Conservation (phyloP, 2,329 filamentous ascomycete genomes). For the Ophiostoma sp. region DNA sequence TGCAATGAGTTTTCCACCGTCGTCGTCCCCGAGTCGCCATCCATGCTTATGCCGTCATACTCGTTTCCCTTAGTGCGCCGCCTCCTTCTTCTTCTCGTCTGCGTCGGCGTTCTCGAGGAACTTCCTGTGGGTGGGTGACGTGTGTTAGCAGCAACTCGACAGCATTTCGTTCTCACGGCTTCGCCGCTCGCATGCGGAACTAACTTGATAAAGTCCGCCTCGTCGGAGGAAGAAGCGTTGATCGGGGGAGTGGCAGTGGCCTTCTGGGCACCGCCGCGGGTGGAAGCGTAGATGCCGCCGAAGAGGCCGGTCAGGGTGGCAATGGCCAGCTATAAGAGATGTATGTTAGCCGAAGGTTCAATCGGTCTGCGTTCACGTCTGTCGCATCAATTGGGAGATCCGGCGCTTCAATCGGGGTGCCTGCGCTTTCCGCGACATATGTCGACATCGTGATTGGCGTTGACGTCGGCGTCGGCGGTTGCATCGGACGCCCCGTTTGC, state of each 20-base stretch:
- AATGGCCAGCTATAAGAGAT: constrained; percentile 53
- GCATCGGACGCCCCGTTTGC: neutral
- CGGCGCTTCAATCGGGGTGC: neutral
- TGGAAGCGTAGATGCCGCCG: constrained; percentile 48
- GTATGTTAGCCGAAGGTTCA: neutral
- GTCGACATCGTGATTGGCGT: neutral
- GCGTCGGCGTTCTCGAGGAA: constrained; percentile 48
- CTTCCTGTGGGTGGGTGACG: constrained; percentile 40
- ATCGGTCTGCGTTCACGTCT: neutral
- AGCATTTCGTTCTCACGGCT: neutral
- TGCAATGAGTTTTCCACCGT: neutral
- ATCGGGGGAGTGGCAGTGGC: constrained; percentile 54
- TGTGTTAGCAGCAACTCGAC: constrained; percentile 21
- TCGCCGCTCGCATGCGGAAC: constrained; percentile 30
- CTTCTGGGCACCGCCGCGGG: constrained; percentile 47
- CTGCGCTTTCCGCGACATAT: too few relatives aligned
- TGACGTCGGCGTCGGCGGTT: neutral
- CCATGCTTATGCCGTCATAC: neutral
- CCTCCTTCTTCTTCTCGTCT: constrained; percentile 42
- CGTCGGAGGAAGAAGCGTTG: constrained; percentile 62
- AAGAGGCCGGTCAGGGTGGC: constrained; percentile 55
- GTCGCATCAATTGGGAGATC: neutral
- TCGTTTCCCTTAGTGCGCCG: constrained; percentile 25
- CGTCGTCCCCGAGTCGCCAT: neutral
- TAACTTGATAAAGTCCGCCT: constrained; percentile 67